phyloP scores from a whole-genome alignment of 2,329 filamentous ascomycete genomes.

The Aureobasidium zeae region DNA sequence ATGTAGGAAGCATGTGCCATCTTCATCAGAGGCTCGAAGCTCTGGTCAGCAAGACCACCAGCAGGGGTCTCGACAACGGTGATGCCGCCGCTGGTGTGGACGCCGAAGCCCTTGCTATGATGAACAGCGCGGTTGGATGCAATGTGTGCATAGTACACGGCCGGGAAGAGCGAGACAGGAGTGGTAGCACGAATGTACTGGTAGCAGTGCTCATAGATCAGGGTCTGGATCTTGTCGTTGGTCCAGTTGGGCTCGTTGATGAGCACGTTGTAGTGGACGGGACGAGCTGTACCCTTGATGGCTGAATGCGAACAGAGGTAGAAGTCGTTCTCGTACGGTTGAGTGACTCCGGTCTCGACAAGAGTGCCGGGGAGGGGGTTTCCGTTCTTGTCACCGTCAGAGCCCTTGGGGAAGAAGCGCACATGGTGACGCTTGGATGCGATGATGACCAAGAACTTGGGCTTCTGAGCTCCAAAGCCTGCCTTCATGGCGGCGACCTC shows the following conservation, averaged over 20 bases:
- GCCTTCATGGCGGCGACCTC: conserved; percentile 66
- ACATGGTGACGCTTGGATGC: conserved; percentile 92
- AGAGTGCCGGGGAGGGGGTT: conserved; percentile 82
- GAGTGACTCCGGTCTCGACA: conserved; percentile 81
- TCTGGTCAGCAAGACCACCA: neutral
- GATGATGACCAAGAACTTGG: conserved; percentile 76
- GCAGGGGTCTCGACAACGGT: conserved; percentile 18
- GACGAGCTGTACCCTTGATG: conserved; percentile 87
- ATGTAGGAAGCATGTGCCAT: conserved; percentile 34
- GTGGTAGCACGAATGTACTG: conserved; percentile 89
- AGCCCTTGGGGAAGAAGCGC: conserved; percentile 68
- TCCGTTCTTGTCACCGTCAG: conserved; percentile 58
- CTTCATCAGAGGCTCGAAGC: conserved; percentile 31
- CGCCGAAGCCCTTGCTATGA: conserved; percentile 51
- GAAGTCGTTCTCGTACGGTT: conserved; percentile 85
- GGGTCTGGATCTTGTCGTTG: conserved; percentile 64
- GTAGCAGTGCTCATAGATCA: conserved; percentile 93
- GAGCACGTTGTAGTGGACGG: conserved; percentile 77
- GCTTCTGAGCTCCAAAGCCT: conserved; percentile 29
- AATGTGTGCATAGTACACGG: conserved; percentile 92
- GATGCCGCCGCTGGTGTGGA: conserved; percentile 2
- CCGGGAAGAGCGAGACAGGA: conserved; percentile 77
- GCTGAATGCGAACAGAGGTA: conserved; percentile 64
- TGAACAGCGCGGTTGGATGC: conserved; percentile 69
- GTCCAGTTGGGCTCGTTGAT: conserved; percentile 65